Base-by-base conservation (phyloP, 2,329 filamentous ascomycete species). In the Botryotinia globosa region DNA sequence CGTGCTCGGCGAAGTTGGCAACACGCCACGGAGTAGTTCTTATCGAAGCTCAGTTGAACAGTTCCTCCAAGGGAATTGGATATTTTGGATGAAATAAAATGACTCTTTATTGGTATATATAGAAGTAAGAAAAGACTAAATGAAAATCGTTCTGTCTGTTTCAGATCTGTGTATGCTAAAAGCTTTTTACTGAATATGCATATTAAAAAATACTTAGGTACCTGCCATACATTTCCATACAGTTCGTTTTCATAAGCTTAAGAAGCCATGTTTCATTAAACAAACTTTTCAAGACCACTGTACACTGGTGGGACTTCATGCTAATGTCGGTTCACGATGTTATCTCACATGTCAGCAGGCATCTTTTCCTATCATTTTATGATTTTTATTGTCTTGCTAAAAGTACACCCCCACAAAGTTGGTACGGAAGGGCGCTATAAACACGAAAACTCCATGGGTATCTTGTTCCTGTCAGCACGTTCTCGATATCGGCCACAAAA, bases 391-490 rank as follows among this genome's bases (percentile, higher is more conserved):
- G 22, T 8, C 10, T 18, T 64, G 12, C 14, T 42, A 62, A 62
- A 8, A 44, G 32, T n/a, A 42, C 1, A 45, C 9, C 1, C 6
- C 29, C 18, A 8, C 20, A 48, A 34, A 4, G 25, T 64, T 7
- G 3, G 16, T 14, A 18, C 18, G 29, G 22, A 6, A 12, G 8
- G 0, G 22, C 3, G 6, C 6, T 34, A n/a, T 18, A 22, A 37
- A 48, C 29, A 18, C 6, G 12, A 34, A 25, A 4, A 2, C 10
- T 37, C 3, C 63, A 5, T 37, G 6, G 7, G 12, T 20, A 37
- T 37, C 8, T 20, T 12, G 0, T 45, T 34, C 7, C 5, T 7
- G 8, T 1, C 25, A 12, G 7, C 34, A 48, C 0, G 6, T 9
- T 37, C 2, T 65, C 9, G 1, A 37, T 20, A 9, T 12, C 42